These are phyloP conservation scores for Malus hybrid DNA, from an alignment of 331 rosid genomes.

Conservation along the genomic window DNA sequence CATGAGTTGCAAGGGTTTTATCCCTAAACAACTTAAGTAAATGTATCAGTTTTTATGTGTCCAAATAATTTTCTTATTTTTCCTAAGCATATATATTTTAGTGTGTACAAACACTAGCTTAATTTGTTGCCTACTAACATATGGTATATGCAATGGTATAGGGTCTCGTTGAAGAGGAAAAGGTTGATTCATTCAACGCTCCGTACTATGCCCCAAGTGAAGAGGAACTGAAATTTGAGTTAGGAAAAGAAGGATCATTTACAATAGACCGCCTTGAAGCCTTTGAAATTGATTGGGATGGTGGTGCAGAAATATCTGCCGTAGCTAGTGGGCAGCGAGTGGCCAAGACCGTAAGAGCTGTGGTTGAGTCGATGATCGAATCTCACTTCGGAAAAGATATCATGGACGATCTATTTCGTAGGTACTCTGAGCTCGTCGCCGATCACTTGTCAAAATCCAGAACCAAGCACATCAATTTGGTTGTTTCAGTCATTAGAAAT, in stretches of 20 bases:
- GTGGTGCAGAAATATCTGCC: neutral
- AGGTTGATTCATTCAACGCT: constrained; percentile 59
- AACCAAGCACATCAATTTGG: constrained; percentile 47
- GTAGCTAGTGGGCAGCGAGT: constrained; percentile 36
- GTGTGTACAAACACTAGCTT: too few relatives aligned
- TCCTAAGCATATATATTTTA: too few relatives aligned
- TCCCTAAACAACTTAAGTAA: too few relatives aligned
- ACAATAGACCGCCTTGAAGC: constrained; percentile 23
- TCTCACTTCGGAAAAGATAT: constrained; percentile 47
- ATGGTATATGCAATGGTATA: neutral
- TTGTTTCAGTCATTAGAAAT: constrained; percentile 31
- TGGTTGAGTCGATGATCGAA: constrained; percentile 61
- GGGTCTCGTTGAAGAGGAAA: constrained; percentile 54
- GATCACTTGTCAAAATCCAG: constrained; percentile 24
- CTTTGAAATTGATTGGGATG: constrained; percentile 62
- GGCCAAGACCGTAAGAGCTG: constrained; percentile 57
- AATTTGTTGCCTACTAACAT: neutral
- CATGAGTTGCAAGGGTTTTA: too few relatives aligned
- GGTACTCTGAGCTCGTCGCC: constrained; percentile 24
- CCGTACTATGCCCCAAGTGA: constrained; percentile 67
- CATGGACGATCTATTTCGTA: constrained; percentile 44
- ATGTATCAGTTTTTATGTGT: too few relatives aligned
- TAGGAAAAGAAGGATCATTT: constrained; percentile 62
- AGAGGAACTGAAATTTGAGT: constrained; percentile 39
- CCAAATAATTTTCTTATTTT: too few relatives aligned